These are phyloP conservation scores for Solanum bukasovii DNA, from an alignment of 257 asterid genomes.

Conservation along the genomic window DNA sequence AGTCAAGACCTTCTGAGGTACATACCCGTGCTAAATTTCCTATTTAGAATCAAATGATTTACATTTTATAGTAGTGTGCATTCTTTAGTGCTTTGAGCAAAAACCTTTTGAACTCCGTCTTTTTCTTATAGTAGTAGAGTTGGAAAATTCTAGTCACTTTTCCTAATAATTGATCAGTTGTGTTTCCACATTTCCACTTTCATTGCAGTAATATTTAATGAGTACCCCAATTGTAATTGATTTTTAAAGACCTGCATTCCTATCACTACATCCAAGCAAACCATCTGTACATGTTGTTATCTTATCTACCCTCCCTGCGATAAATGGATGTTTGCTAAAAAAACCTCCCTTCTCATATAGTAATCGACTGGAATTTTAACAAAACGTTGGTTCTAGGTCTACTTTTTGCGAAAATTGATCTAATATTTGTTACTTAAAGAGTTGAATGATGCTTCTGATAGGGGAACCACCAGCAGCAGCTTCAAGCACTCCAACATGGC, in stretches of 20 bases:
- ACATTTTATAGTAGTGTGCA: neutral
- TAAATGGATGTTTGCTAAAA: neutral
- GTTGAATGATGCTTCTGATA: neutral
- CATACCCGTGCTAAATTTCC: slow-evolving; percentile 6
- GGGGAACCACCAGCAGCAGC: slow-evolving; percentile 36
- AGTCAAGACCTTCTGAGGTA: slow-evolving; percentile 55
- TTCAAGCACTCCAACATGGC: slow-evolving; percentile 69
- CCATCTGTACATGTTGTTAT: neutral
- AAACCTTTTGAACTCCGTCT: neutral
- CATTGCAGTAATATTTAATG: neutral
- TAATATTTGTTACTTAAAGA: neutral
- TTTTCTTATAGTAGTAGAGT: neutral
- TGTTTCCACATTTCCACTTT: neutral
- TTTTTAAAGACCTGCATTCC: neutral
- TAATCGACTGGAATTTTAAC: neutral
- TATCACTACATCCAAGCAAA: neutral
- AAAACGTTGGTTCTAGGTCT: neutral
- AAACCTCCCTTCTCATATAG: neutral
- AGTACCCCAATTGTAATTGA: neutral
- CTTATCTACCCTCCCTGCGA: neutral
- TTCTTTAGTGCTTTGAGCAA: neutral
- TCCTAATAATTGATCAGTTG: neutral
- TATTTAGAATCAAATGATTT: neutral
- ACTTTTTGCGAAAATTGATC: neutral
- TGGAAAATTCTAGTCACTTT: neutral